A percentile compares a stretch with the other conserved stretches of the same genome.
Conservation (phyloP, 2,329 filamentous ascomycete genomes). For the Cordyceps militaris region DNA sequence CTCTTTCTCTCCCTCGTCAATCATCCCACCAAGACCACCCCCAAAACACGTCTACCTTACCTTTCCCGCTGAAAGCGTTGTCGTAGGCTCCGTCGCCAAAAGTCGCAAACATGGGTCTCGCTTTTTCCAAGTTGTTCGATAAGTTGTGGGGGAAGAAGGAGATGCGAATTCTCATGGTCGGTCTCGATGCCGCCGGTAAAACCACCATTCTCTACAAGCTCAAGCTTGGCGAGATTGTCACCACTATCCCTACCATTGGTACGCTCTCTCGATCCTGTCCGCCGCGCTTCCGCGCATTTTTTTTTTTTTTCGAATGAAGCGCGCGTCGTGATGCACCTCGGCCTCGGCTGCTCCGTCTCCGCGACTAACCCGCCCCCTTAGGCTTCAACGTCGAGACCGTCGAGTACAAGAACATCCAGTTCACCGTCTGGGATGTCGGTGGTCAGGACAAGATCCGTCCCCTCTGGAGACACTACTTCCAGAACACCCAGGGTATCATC, state of each 20-base stretch:
- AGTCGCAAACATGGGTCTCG: conserved; percentile 87
- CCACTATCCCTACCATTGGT: conserved; percentile 98
- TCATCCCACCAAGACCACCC: conserved; percentile 21
- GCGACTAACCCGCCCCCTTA: conserved; percentile 27
- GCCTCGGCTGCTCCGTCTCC: background rate
- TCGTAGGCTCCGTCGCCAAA: conserved; percentile 27
- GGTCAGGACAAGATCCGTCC: conserved; percentile 99
- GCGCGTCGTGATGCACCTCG: background rate
- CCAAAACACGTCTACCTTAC: conserved; percentile 17
- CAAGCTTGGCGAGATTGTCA: conserved; percentile 98
- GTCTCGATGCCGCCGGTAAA: conserved; percentile 98
- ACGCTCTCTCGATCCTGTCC: conserved; percentile 31
- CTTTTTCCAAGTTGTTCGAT: conserved; percentile 94
- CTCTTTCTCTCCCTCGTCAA: conserved; percentile 18
- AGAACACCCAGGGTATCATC: conserved; percentile 99
- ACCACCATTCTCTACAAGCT: conserved; percentile 99
- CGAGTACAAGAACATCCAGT: conserved; percentile 99
- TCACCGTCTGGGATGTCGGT: conserved; percentile 99
- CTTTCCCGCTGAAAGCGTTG: conserved; percentile 9
- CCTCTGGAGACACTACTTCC: conserved; percentile 99
- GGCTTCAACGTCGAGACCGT: conserved; percentile 99
- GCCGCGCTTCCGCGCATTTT: background rate
- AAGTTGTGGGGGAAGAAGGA: conserved; percentile 99
- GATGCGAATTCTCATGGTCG: conserved; percentile 99
- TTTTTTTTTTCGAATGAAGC: background rate